These are phyloP conservation scores for Saccharomyces hybrid DNA, from an alignment of 1,139 yeast species.

Conservation along the genomic window DNA sequence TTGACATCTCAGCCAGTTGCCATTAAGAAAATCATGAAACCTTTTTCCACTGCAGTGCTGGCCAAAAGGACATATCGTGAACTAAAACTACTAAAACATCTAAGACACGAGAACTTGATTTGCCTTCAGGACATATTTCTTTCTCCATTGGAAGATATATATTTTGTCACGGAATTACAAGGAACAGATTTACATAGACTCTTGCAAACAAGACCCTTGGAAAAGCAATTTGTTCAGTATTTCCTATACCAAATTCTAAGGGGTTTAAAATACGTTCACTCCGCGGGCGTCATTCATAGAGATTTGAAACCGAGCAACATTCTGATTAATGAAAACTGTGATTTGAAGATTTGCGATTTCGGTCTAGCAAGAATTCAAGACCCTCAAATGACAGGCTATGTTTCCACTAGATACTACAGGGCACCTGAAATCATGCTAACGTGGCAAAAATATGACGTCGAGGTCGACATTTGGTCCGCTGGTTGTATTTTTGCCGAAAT, in stretches of 20 bases:
- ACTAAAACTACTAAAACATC: conserved; percentile 82
- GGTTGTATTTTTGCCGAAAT: conserved; percentile 98
- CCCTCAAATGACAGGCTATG: conserved; percentile 99
- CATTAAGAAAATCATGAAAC: conserved; percentile 95
- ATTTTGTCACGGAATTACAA: conserved; percentile 92
- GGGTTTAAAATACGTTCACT: conserved; percentile 91
- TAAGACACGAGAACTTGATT: conserved; percentile 90
- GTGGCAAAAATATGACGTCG: conserved; percentile 99
- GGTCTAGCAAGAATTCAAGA: conserved; percentile 96
- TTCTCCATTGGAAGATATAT: conserved; percentile 92
- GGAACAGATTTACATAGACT: conserved; percentile 94
- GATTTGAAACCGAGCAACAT: conserved; percentile 93
- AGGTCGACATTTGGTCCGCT: conserved; percentile 98
- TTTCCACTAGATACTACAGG: conserved; percentile 90
- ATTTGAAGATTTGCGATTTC: conserved; percentile 91
- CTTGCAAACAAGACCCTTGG: conserved; percentile 86
- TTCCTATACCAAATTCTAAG: conserved; percentile 89
- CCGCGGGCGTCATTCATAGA: conserved; percentile 97
- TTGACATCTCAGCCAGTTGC: conserved; percentile 92
- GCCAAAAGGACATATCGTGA: conserved; percentile 97
- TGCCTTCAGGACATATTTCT: conserved; percentile 90
- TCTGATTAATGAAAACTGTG: conserved; percentile 90
- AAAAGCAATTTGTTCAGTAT: conserved; percentile 93
- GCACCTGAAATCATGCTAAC: conserved; percentile 99
- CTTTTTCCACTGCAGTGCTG: conserved; percentile 87